Percentiles rank a stretch among this genome's conserved stretches.
Evolutionary conservation across 1,284 basidiomycete genomes (phyloP).

Genomic region (Puccinia hordei): DNA sequence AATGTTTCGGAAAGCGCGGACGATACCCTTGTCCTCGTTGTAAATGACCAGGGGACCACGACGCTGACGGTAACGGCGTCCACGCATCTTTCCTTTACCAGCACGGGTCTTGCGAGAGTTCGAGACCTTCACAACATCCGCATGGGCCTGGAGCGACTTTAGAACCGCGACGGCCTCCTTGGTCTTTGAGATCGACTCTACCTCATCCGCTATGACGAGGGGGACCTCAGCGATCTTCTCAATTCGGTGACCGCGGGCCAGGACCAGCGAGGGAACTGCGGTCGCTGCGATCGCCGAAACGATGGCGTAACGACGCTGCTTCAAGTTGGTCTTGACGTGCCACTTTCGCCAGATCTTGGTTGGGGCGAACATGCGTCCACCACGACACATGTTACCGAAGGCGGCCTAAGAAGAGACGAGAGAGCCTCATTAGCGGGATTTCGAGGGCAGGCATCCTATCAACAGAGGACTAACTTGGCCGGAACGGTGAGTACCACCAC

Average conservation of each 20-base stretch:
- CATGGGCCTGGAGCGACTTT: constrained; percentile 85
- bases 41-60: constrained; percentile 97
- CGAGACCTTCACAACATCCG: constrained; percentile 93
- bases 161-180: constrained; percentile 95
- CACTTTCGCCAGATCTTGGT: constrained; percentile 99
- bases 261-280: constrained; percentile 94
- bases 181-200: constrained; percentile 91
- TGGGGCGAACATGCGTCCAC: constrained; percentile 99
- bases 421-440: neutral
- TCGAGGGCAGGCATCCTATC: too few relatives aligned
- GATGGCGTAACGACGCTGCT: constrained; percentile 96
- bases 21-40: constrained; percentile 96
- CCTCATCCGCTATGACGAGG: constrained; percentile 77
- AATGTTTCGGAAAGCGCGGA: constrained; percentile 97
- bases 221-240: constrained; percentile 97
- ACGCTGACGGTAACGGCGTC: constrained; percentile 94
- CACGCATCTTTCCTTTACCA: constrained; percentile 96
- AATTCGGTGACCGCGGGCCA: constrained; percentile 98
- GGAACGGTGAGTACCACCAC: constrained; percentile 97
- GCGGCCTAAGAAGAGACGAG: constrained; percentile 69
- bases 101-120: constrained; percentile 96
- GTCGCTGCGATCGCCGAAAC: constrained; percentile 98
- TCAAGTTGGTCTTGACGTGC: constrained; percentile 99
- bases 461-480: constrained; percentile 69
- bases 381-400: constrained; percentile 98